Percentiles rank a stretch among this genome's conserved stretches.
phyloP scores from a whole-genome alignment of 768 basidiomycete genomes.

The Kwoniella sp. region DNA sequence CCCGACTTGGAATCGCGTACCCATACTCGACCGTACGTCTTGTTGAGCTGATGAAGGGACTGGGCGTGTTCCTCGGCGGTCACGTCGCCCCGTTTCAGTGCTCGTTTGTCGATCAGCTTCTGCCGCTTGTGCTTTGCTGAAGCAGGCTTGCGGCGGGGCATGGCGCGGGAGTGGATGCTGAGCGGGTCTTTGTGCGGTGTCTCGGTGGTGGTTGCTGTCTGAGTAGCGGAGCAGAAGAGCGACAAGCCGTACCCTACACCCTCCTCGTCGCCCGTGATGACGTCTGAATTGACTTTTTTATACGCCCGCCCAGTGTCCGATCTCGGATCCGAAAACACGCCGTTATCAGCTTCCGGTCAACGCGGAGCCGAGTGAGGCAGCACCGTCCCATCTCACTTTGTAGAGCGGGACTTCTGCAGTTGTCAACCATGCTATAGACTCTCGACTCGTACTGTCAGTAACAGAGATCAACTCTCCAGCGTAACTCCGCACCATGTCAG shows the following conservation, averaged over 20 bases:
- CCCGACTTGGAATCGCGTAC: background rate
- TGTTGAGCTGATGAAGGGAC: background rate
- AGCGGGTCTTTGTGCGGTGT: too few relatives aligned
- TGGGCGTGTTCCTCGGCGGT: constrained; percentile 5
- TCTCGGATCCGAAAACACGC: constrained; percentile 2
- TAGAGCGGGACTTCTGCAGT: background rate
- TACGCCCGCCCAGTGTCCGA: background rate
- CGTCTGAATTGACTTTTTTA: background rate
- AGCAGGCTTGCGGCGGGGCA: constrained; percentile 29
- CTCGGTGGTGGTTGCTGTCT: background rate
- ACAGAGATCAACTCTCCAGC: too few relatives aligned
- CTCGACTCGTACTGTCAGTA: background rate
- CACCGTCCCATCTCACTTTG: too few relatives aligned
- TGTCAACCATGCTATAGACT: background rate
- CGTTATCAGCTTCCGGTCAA: too few relatives aligned
- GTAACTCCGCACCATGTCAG: background rate
- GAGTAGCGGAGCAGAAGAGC: background rate
- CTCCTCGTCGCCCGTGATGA: too few relatives aligned
- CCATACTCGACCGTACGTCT: constrained; percentile 2
- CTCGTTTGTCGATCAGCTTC: constrained; percentile 71
- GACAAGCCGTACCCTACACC: background rate
- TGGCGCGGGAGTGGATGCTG: background rate
- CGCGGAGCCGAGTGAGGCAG: too few relatives aligned
- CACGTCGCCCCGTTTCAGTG: constrained; percentile 66
- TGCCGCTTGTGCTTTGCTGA: constrained; percentile 50